Evolutionary conservation across 768 basidiomycete species (phyloP).

Genomic region (Tephrocybe sp.): DNA sequence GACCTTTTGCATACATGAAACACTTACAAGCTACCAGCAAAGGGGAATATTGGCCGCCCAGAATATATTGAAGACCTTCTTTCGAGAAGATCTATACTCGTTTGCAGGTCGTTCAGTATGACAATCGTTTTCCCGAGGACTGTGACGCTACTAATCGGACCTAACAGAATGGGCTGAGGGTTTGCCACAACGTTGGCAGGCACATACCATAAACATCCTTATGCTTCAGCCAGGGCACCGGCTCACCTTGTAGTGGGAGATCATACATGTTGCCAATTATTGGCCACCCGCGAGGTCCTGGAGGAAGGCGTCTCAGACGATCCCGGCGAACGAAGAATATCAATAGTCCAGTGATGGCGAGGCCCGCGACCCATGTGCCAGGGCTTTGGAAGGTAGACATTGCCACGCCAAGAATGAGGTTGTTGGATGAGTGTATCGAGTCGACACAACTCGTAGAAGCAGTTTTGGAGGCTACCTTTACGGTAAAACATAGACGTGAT

Average conservation of each 20-base stretch:
- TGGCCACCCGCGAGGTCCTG: conserved; percentile 32
- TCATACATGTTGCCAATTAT: conserved; percentile 33
- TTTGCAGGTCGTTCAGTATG: conserved; percentile 25
- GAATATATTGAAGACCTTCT: too few relatives aligned
- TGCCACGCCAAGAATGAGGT: too few relatives aligned
- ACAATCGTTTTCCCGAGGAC: conserved; percentile 26
- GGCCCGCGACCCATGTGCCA: neutral
- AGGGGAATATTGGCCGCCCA: too few relatives aligned
- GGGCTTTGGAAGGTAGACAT: too few relatives aligned
- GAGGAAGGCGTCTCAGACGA: conserved; percentile 20
- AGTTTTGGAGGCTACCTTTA: too few relatives aligned
- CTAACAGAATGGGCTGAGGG: neutral
- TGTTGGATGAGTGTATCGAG: too few relatives aligned
- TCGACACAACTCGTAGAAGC: too few relatives aligned
- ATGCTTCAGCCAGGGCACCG: conserved; percentile 19
- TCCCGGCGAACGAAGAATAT: neutral
- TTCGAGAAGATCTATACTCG: conserved; percentile 35
- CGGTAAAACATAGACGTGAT: too few relatives aligned
- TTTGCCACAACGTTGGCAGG: neutral
- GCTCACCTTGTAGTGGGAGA: conserved; percentile 23
- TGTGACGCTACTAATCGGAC: conserved; percentile 25
- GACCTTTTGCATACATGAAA: too few relatives aligned
- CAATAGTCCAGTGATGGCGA: neutral
- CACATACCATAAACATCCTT: conserved; percentile 21
- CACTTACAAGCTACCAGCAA: too few relatives aligned